Percentiles rank a stretch among this genome's conserved stretches.
These are phyloP conservation scores for Aspergillus pseudonomiae DNA, from an alignment of 2,329 filamentous ascomycete genomes.

Conservation along the genomic window DNA sequence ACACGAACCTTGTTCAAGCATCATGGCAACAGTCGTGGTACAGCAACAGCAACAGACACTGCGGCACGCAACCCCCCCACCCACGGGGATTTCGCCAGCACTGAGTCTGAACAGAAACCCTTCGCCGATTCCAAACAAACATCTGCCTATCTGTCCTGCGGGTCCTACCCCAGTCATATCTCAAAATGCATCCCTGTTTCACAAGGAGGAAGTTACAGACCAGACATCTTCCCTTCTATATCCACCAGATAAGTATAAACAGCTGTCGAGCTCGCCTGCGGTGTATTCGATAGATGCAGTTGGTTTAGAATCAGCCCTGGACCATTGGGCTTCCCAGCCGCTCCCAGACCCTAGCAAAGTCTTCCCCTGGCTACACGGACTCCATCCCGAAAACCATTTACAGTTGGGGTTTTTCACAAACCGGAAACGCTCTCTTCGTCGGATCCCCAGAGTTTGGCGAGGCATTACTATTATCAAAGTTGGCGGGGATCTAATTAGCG, in stretches of 20 bases:
- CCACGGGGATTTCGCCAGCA: constrained; percentile 50
- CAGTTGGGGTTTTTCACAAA: constrained; percentile 89
- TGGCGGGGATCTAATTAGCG: constrained; percentile 72
- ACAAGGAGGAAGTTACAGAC: constrained; percentile 57
- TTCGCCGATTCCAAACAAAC: constrained; percentile 79
- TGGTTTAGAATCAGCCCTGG: constrained; percentile 71
- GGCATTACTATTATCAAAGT: constrained; percentile 86
- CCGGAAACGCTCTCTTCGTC: constrained; percentile 70
- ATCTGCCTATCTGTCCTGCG: constrained; percentile 85
- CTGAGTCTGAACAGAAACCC: constrained; percentile 62
- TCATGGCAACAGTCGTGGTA: constrained; percentile 53
- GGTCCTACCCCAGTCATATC: constrained; percentile 68
- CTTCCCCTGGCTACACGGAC: constrained; percentile 94
- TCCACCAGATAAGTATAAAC: constrained; percentile 68
- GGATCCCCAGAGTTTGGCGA: constrained; percentile 74
- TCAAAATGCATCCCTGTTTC: constrained; percentile 66
- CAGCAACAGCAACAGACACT: constrained; percentile 50
- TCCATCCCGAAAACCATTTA: constrained; percentile 85
- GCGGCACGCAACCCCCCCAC: constrained; percentile 53
- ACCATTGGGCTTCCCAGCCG: constrained; percentile 75
- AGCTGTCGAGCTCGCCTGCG: constrained; percentile 58
- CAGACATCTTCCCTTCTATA: constrained; percentile 71
- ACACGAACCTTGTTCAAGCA: background rate
- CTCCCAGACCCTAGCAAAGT: constrained; percentile 82
- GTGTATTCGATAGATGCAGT: constrained; percentile 74